Conservation (phyloP, 1,284 basidiomycete species). For the Ceratobasidium papillatum region DNA sequence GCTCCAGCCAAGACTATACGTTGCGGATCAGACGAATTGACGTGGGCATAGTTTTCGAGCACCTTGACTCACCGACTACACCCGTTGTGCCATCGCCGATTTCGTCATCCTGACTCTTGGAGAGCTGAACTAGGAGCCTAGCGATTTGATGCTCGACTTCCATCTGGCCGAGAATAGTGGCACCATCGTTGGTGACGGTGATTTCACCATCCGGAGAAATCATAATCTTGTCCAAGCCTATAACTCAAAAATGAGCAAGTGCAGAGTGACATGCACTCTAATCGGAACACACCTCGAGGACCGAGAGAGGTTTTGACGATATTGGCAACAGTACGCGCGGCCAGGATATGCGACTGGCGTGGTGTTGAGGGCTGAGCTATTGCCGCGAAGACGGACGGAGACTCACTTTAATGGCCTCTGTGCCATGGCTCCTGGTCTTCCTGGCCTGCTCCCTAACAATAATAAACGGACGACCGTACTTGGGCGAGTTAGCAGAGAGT, state of each 20-base stretch:
- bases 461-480: slow-evolving; percentile 98
- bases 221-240: slow-evolving; percentile 98
- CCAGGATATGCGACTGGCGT: slow-evolving; percentile 88
- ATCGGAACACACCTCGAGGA: slow-evolving; percentile 72
- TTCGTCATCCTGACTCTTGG: slow-evolving; percentile 98
- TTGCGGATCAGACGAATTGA: too few relatives aligned
- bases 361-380: not conserved
- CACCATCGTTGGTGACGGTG: slow-evolving; percentile 98
- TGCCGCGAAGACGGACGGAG: not conserved
- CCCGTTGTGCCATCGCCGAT: slow-evolving; percentile 99
- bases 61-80: slow-evolving; percentile 95
- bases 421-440: slow-evolving; percentile 94
- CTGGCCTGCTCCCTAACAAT: slow-evolving; percentile 94
- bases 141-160: slow-evolving; percentile 99
- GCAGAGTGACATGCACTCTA: not conserved
- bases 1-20: slow-evolving; percentile 91
- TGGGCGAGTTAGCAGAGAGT: slow-evolving; percentile 31
- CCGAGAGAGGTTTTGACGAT: slow-evolving; percentile 96
- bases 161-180: slow-evolving; percentile 95
- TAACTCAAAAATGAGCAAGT: not conserved
- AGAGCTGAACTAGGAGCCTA: slow-evolving; percentile 95
- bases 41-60: too few relatives aligned
- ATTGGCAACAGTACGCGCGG: slow-evolving; percentile 91
- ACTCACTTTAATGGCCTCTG: slow-evolving; percentile 93
- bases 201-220: slow-evolving; percentile 99